Evolutionary conservation across 2,329 filamentous ascomycete genomes (phyloP), one percentile per base, ranked within the genome.

Genomic region (Penicillium janthinellum): DNA sequence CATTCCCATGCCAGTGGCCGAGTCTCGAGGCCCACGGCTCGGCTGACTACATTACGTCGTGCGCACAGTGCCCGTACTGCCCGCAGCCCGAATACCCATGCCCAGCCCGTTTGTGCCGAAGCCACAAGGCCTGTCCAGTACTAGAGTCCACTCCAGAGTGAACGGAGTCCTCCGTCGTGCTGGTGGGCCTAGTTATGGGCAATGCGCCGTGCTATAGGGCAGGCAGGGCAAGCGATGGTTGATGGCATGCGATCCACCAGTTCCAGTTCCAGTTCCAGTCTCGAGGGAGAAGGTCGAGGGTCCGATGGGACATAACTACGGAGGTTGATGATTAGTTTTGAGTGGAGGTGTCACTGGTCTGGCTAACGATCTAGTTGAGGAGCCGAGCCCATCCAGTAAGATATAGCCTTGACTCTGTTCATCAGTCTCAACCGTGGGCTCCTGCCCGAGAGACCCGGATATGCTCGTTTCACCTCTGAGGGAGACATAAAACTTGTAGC

Each of bases 1-100:
- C 44, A 49, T 49, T 49, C 47, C 34, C 47, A 49, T 49, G 47
- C 47, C 47, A 35, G 47, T 49, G 31, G 47, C 47, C 31, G n/a
- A 10, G 31, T 11, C 31, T 8, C 6, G 7, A 48, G 22, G 2
- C 15, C 25, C 44, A 35, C 31, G 47, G 31, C 28, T 31, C 44
- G 44, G 44, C 31, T 31, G 25, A 47, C 25, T 31, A 47, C 15
- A 31, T 5, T 31, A 31, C 31, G 44, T 47, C 25, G 44, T 47
- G 44, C 31, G 25, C 44, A 25, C 44, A 47, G 14, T 47, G 28
- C 22, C 44, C 44, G 28, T 8, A 8, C 31, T 31, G 31, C 31
- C 31, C 31, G 31, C 31, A 31, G 7, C 31, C 31, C 31, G 31
- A 31, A 31, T 47, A 14, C n/a, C 22, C 42, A 15, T n/a, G 25